A percentile compares a stretch with the other conserved stretches of the same genome.
These are phyloP conservation scores for Fremontodendron californicum DNA, from an alignment of 345 rosid species.

Conservation along the genomic window DNA sequence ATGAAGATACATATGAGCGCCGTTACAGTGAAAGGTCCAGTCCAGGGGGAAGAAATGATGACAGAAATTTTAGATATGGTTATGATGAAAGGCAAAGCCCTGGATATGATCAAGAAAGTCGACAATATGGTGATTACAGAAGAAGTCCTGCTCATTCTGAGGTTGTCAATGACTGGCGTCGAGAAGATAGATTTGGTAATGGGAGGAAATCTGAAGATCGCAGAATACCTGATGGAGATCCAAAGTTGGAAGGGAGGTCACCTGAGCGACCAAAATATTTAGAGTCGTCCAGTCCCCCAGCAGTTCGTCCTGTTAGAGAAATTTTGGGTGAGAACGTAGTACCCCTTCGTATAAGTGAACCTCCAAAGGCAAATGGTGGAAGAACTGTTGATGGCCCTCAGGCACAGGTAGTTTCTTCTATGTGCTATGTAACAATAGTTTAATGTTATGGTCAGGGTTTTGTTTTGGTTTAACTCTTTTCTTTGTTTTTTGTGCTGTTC, in stretches of 20 bases:
- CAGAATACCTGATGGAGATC: conserved; percentile 46
- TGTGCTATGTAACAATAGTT: background rate
- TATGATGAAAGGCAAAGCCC: conserved; percentile 62
- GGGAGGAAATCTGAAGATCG: conserved; percentile 52
- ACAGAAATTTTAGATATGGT: conserved; percentile 36
- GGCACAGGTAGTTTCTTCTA: conserved; percentile 51
- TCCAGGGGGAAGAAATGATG: conserved; percentile 71
- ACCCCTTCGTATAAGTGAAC: conserved; percentile 80
- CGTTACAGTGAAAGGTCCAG: conserved; percentile 68
- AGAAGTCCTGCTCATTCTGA: conserved; percentile 78
- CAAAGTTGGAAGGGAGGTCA: conserved; percentile 54
- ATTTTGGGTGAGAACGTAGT: conserved; percentile 78
- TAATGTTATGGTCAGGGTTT: background rate
- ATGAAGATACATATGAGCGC: conserved; percentile 63
- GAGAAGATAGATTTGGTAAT: conserved; percentile 86
- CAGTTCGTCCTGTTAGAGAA: no score
- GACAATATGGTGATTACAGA: conserved; percentile 44
- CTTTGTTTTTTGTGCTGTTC: background rate
- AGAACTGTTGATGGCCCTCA: conserved; percentile 43
- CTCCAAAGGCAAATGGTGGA: conserved; percentile 67
- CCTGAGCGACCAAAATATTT: conserved; percentile 65
- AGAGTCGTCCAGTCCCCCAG: conserved; percentile 69
- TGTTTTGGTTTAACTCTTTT: background rate
- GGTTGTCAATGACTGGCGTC: conserved; percentile 80
- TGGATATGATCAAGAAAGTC: conserved; percentile 58